Evolutionary conservation across 2,329 filamentous ascomycete species (phyloP).

Genomic region (Ceratocystis ficicola): DNA sequence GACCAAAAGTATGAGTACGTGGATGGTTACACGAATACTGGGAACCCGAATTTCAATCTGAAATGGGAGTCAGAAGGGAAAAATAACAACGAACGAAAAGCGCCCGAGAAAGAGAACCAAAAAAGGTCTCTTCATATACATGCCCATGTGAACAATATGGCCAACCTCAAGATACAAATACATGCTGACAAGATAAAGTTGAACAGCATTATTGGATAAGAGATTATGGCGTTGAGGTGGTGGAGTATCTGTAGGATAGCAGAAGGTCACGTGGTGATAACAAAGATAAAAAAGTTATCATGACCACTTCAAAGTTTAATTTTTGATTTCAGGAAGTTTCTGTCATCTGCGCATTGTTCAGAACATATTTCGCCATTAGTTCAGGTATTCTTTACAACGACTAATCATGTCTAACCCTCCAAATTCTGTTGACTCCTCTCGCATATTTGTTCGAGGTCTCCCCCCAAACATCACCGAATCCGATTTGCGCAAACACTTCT

Average conservation of each 20-base stretch:
- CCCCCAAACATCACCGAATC: conserved; percentile 75
- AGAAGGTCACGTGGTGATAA: conserved; percentile 23
- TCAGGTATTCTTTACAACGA: neutral
- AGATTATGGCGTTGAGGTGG: neutral
- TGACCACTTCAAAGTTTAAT: neutral
- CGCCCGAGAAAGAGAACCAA: too few species aligned
- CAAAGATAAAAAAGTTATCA: conserved; percentile 22
- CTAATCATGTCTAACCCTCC: too few species aligned
- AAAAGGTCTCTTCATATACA: too few species aligned
- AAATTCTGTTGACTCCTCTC: conserved; percentile 46
- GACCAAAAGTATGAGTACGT: neutral
- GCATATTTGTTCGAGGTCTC: conserved; percentile 67
- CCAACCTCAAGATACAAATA: too few species aligned
- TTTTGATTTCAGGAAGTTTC: neutral
- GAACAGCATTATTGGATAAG: neutral
- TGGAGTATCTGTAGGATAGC: neutral
- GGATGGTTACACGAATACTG: neutral
- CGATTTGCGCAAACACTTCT: conserved; percentile 82
- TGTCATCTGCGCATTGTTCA: neutral
- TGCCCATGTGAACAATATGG: too few species aligned
- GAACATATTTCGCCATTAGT: neutral
- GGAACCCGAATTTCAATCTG: too few species aligned
- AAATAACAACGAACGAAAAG: too few species aligned
- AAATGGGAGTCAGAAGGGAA: too few species aligned
- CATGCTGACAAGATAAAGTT: too few species aligned